Evolutionary conservation across 768 basidiomycete species (phyloP), one percentile per base, ranked within the genome.

Genomic region (Cyathus striatus): DNA sequence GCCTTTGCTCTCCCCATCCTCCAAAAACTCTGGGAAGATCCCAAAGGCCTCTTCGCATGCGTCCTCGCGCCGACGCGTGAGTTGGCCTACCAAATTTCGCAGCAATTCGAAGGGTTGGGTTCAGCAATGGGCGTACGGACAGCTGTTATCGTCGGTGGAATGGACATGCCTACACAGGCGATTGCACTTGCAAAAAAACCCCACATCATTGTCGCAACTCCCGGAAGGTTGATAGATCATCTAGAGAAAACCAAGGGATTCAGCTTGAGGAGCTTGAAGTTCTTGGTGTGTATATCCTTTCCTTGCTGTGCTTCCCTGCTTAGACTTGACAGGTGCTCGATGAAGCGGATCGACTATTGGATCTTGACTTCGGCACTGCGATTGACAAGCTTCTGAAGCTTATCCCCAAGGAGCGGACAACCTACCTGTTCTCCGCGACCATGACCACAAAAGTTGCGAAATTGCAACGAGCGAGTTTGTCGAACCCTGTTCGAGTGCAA

Each of bases 361-460:
- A 97, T 64, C 84, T 98, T 80, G 95, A 98, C 60, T 98, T 98
- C 50, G 92, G 91, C 16, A 85, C 87, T 37, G 86, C 87, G 41
- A 90, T 99, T 52, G 95, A 98, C 70, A 92, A 90, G 69, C 93
- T 99, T 55, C 75, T 99, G 25, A 95, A 94, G 65, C 79, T 90
- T 27, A 85, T 99, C 49, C 96, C 95, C 17, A 90, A 83, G 56
- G 94, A 97, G 53, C 79, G 96, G 9, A 89, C 86, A 23, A 99
- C 96, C 2, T 97, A 92, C 58, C 76, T 99, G 1, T 99, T 93
- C 69, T 97, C 95, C 10, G 96, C 95, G 5, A 98, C 95, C 17
- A 98, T 99, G 95, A 95, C 96, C 9, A 92, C 91, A 12, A 98
- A 97, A 66, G 92, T 99, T 3, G 91, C 89, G 9, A 97, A 97